phyloP scores from a whole-genome alignment of 768 basidiomycete species.

The Russula virescens region DNA sequence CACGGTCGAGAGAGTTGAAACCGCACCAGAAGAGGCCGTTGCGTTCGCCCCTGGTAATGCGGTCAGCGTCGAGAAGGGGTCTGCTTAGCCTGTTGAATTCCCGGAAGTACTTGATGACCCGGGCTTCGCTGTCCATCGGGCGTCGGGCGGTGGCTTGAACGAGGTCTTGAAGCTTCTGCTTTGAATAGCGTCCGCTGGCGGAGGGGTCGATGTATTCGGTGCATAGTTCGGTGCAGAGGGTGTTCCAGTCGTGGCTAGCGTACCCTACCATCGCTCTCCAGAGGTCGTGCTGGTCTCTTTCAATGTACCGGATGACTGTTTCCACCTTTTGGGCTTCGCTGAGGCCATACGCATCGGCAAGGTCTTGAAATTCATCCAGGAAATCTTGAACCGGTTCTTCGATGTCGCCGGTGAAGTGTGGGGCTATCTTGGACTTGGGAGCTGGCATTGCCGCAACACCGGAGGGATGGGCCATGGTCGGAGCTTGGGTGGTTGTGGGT shows the following conservation, averaged over 20 bases:
- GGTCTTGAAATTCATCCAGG: background rate
- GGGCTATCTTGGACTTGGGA: background rate
- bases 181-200: rapidly evolving
- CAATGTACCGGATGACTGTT: background rate
- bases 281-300: background rate
- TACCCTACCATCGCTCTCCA: background rate
- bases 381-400: background rate
- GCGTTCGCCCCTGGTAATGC: background rate
- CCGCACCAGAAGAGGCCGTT: background rate
- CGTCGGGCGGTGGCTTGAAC: rapidly evolving
- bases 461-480: no score
- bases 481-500: no score
- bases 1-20: background rate
- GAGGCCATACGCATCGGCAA: background rate
- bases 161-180: background rate
- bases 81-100: background rate
- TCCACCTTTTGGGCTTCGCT: background rate
- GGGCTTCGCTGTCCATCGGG: background rate
- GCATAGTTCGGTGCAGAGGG: background rate
- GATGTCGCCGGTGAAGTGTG: background rate
- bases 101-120: background rate
- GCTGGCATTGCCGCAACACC: no score
- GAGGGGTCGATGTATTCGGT: background rate
- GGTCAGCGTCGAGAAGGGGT: background rate
- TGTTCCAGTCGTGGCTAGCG: background rate